Evolutionary conservation across 768 basidiomycete species (phyloP).

Genomic region (Stropharia rugosoannulata): DNA sequence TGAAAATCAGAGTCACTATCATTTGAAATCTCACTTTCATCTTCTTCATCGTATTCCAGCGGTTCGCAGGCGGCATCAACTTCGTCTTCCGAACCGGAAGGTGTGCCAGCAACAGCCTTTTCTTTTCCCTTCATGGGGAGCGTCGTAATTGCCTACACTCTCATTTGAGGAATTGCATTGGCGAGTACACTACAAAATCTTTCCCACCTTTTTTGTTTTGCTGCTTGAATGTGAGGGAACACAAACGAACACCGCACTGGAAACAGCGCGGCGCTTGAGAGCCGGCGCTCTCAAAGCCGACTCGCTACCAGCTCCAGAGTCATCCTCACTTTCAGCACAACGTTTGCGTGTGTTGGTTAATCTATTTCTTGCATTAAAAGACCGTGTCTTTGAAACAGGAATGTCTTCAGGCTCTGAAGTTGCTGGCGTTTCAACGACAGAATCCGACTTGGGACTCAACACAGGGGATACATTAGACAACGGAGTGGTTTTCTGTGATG

Average conservation of each 20-base stretch:
- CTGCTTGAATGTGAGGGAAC: conserved; percentile 18
- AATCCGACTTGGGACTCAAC: conserved; percentile 47
- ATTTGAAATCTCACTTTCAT: conserved; percentile 46
- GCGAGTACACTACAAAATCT: background rate
- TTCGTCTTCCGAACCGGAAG: conserved; percentile 29
- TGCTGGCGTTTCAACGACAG: conserved; percentile 45
- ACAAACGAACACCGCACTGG: conserved; percentile 33
- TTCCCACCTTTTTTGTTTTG: conserved; percentile 25
- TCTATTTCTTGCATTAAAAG: conserved; percentile 19
- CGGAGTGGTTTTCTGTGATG: conserved; percentile 32
- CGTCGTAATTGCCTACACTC: conserved; percentile 7
- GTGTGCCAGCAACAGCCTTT: conserved; percentile 29
- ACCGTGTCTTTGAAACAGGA: conserved; percentile 13
- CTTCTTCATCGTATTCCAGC: conserved; percentile 38
- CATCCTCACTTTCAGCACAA: conserved; percentile 20
- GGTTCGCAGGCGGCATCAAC: conserved; percentile 32
- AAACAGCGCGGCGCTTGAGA: conserved; percentile 34
- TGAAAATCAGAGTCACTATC: conserved; percentile 64
- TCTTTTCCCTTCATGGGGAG: conserved; percentile 31
- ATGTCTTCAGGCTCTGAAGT: conserved; percentile 47
- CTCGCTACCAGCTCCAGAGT: conserved; percentile 22
- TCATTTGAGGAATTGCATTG: background rate
- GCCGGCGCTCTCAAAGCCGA: conserved; percentile 21
- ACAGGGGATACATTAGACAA: conserved; percentile 48
- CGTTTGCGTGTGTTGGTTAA: conserved; percentile 20